Evolutionary conservation across 176 grass and related monocot genomes (phyloP).

Genomic region (Cenchrus purpureus): DNA sequence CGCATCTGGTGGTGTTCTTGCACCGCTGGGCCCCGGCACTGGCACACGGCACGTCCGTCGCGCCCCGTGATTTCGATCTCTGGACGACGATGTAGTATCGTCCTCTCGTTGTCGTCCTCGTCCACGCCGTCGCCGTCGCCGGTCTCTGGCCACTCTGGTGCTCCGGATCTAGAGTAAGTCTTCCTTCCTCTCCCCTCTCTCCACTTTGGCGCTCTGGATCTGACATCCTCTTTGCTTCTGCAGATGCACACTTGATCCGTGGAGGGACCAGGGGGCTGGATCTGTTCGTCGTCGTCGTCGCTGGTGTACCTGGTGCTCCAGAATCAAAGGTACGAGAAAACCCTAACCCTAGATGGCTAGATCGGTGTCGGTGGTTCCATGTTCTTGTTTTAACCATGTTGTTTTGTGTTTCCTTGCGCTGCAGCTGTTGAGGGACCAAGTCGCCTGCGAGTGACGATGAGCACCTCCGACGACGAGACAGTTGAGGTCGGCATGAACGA

Average conservation of each 20-base stretch:
- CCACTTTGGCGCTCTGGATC: background rate
- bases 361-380: too few relatives aligned
- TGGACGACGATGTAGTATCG: background rate
- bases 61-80: background rate
- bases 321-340: background rate
- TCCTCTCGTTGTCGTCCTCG: background rate
- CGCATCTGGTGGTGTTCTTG: too few relatives aligned
- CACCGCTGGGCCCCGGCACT: too few relatives aligned
- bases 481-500: background rate
- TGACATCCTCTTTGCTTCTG: too few relatives aligned
- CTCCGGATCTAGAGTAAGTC: background rate
- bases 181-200: background rate
- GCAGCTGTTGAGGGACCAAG: background rate
- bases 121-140: background rate
- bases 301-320: background rate
- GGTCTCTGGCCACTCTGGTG: too few relatives aligned
- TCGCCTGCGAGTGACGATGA: background rate
- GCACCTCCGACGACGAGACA: background rate
- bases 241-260: background rate
- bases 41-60: too few relatives aligned
- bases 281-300: background rate
- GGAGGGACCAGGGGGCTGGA: background rate
- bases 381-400: too few relatives aligned
- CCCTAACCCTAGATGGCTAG: background rate
- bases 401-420: background rate